A percentile compares a stretch with the other conserved stretches of the same genome.
phyloP scores from a whole-genome alignment of 352 stramenopile species.

The Phytophthora citrophthora region DNA sequence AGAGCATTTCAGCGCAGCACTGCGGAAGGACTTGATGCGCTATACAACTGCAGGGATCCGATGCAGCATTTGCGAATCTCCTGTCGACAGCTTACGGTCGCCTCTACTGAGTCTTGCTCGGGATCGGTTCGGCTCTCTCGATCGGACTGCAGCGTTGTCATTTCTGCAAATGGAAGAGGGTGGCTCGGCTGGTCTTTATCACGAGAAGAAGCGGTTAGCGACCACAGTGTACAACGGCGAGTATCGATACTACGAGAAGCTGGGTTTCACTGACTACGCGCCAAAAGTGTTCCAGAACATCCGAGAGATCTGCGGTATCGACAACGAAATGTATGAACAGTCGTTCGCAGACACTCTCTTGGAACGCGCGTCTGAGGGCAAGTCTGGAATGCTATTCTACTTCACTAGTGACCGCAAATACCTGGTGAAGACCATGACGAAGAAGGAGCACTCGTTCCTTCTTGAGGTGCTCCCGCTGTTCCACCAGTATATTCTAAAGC shows the following conservation, averaged over 20 bases:
- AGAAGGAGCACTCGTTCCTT: conserved; percentile 87
- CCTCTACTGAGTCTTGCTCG: conserved; percentile 46
- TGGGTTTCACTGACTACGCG: conserved; percentile 89
- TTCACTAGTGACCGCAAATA: conserved; percentile 88
- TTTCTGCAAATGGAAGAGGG: conserved; percentile 73
- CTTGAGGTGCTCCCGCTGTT: conserved; percentile 83
- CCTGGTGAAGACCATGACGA: conserved; percentile 91
- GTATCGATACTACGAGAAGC: conserved; percentile 87
- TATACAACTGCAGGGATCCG: conserved; percentile 88
- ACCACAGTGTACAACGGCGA: conserved; percentile 86
- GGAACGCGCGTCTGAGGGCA: conserved; percentile 83
- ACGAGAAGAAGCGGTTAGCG: conserved; percentile 83
- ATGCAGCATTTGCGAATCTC: conserved; percentile 74
- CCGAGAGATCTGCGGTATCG: conserved; percentile 76
- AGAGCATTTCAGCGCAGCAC: conserved; percentile 80
- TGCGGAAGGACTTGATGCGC: conserved; percentile 86
- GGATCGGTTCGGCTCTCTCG: conserved; percentile 43
- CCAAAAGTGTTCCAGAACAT: conserved; percentile 88
- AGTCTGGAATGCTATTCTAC: conserved; percentile 90
- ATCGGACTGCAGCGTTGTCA: conserved; percentile 52
- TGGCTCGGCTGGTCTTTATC: conserved; percentile 63
- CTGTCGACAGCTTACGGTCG: conserved; percentile 49
- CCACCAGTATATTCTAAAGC: conserved; percentile 86
- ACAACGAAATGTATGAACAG: conserved; percentile 81
- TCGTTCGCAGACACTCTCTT: conserved; percentile 87